Evolutionary conservation across 208 protist genomes (phyloP), one percentile per base, ranked within the genome.

Genomic region (Crithidia fasciculata): DNA sequence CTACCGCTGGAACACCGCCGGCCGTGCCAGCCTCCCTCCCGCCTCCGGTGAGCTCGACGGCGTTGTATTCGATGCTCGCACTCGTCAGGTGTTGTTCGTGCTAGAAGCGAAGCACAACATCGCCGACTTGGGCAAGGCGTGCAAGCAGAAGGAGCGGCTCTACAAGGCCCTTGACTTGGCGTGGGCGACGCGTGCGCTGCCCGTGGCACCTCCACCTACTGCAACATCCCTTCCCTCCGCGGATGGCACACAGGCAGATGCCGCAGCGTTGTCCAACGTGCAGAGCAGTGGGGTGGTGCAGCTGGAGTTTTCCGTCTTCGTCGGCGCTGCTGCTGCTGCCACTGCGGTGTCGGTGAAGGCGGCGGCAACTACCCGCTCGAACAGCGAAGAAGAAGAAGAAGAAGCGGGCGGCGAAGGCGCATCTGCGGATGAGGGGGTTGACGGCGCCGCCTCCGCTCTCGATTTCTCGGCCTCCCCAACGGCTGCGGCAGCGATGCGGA

Each of bases 81-180:
- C 69, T 2, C 69, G 49, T 8, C 57, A 76, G 52, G 70, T 70
- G 13, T 57, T 76, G 5, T 81, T 81, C 18, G 19, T 81, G 56
- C 5, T 79, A 2, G 76, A 81, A 65, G 56, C 68, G 53, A 81
- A 81, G 76, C 60, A 49, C 40, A 76, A 76, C 65, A 57, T 73
- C 19, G 76, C 62, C 8, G 76, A 73, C 40, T 3, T 81, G n/a
- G 69, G 69, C 59, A 81, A 69, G 16, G 64, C 76, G 13, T 44
- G 39, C 28, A 55, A 37, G 47, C 76, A 81, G 65, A 74, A 74
- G 15, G 59, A 69, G 19, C 59, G 72, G 8, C 40, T 76, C 5
- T 81, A 59, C 65, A 43, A 28, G 2, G 28, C 68, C 12, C 50
- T 81, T 9, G 69, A 81, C 43, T 8, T 6, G 5, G 58, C 58